Conservation (phyloP, 2,329 filamentous ascomycete genomes). For the Aspergillus bombycis region DNA sequence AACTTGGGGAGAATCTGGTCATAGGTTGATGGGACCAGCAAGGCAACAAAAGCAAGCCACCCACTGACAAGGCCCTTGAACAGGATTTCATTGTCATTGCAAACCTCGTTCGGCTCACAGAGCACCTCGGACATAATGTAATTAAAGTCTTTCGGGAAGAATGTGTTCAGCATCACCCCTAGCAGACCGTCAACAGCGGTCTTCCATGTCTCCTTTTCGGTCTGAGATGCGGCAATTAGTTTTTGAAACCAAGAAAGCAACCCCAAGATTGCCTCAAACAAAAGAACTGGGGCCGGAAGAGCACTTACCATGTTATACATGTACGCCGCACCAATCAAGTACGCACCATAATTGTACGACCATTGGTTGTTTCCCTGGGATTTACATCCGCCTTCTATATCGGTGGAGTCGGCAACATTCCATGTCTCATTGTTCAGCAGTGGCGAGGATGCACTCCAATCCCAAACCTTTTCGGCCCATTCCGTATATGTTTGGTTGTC, state of each 20-base stretch:
- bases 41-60: slow-evolving; percentile 64
- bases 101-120: slow-evolving; percentile 64
- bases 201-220: slow-evolving; percentile 55
- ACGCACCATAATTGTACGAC: slow-evolving; percentile 67
- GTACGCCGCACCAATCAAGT: slow-evolving; percentile 63
- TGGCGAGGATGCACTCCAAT: slow-evolving; percentile 60
- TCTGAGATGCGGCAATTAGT: slow-evolving; percentile 31
- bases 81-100: slow-evolving; percentile 71
- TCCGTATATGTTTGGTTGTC: slow-evolving; percentile 66
- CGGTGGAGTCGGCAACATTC: slow-evolving; percentile 67
- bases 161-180: slow-evolving; percentile 48
- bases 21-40: slow-evolving; percentile 64
- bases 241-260: neutral
- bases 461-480: slow-evolving; percentile 64
- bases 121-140: slow-evolving; percentile 66
- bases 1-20: slow-evolving; percentile 62
- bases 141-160: slow-evolving; percentile 54
- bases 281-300: neutral
- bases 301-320: slow-evolving; percentile 65
- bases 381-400: slow-evolving; percentile 62
- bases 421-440: slow-evolving; percentile 64
- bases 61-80: slow-evolving; percentile 73
- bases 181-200: slow-evolving; percentile 60
- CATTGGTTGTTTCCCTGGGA: slow-evolving; percentile 66
- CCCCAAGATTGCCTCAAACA: too few relatives aligned